Conservation (phyloP, 2,329 filamentous ascomycete species). For the Diplocarpon mali region DNA sequence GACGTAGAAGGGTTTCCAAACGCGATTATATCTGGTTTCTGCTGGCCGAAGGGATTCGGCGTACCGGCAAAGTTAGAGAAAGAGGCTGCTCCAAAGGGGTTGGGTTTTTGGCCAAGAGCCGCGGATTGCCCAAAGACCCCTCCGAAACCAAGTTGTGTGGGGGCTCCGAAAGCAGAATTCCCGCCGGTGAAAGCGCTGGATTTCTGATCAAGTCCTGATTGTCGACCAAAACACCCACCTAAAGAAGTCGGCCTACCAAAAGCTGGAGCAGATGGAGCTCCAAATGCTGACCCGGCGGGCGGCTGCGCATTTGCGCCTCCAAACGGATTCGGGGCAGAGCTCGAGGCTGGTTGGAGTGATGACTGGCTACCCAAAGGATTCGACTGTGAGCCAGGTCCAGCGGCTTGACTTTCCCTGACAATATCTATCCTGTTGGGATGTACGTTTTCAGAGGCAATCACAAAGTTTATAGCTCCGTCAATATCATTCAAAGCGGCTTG, state of each 20-base stretch:
- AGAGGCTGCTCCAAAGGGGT: conserved; percentile 17
- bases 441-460: conserved; percentile 52
- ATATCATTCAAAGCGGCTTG: conserved; percentile 58
- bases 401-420: conserved; percentile 34
- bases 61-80: conserved; percentile 16
- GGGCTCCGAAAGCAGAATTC: conserved; percentile 3
- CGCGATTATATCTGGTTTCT: conserved; percentile 26
- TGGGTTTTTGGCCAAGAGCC: conserved; percentile 14
- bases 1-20: conserved; percentile 30
- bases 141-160: conserved; percentile 27
- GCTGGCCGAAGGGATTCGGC: conserved; percentile 23
- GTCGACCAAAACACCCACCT: conserved; percentile 3
- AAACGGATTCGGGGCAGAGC: conserved; percentile 7
- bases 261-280: conserved; percentile 1
- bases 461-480: conserved; percentile 60
- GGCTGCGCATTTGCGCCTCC: conserved; percentile 7
- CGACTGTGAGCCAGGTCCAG: conserved; percentile 30
- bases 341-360: conserved; percentile 10
- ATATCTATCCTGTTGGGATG: conserved; percentile 68
- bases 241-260: conserved; percentile 5
- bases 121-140: conserved; percentile 7
- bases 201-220: conserved; percentile 7
- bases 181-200: conserved; percentile 34
- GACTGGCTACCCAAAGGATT: conserved; percentile 6
- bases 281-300: conserved; percentile 23